A percentile compares a stretch with the other conserved stretches of the same genome.
Evolutionary conservation across 495 filamentous ascomycete genomes (phyloP).

Genomic region (Talaromyces adpressus): DNA sequence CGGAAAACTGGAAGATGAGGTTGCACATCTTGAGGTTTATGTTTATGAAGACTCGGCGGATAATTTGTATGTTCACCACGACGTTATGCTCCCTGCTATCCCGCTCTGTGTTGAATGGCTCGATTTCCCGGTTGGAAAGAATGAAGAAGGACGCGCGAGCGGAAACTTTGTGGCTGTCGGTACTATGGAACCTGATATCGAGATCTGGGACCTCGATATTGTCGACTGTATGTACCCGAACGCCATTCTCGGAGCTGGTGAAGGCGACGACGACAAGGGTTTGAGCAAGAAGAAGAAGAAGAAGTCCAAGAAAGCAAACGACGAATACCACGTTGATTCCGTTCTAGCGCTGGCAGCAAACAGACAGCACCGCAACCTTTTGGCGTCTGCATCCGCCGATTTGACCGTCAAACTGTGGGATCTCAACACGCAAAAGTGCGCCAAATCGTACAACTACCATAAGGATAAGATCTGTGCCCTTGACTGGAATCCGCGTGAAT

Average conservation of each 20-base stretch:
- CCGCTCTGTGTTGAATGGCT: slow-evolving; percentile 95
- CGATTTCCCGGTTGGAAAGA: slow-evolving; percentile 74
- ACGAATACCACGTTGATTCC: slow-evolving; percentile 90
- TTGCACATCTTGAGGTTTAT: slow-evolving; percentile 93
- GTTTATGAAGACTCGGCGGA: slow-evolving; percentile 92
- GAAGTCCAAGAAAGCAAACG: slow-evolving; percentile 77
- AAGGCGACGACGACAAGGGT: slow-evolving; percentile 38
- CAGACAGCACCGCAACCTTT: slow-evolving; percentile 82
- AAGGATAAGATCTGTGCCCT: slow-evolving; percentile 95
- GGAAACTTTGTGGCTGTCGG: slow-evolving; percentile 93
- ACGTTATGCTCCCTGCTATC: slow-evolving; percentile 98
- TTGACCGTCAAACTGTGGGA: slow-evolving; percentile 98
- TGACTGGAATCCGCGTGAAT: slow-evolving; percentile 82
- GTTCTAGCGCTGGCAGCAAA: slow-evolving; percentile 87
- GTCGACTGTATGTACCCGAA: slow-evolving; percentile 97
- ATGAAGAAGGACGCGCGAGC: slow-evolving; percentile 40
- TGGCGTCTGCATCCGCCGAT: slow-evolving; percentile 95
- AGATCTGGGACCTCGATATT: slow-evolving; percentile 94
- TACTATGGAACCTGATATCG: slow-evolving; percentile 97
- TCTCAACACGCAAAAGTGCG: slow-evolving; percentile 80
- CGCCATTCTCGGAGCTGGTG: slow-evolving; percentile 85
- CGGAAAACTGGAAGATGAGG: slow-evolving; percentile 92
- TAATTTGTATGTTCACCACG: slow-evolving; percentile 98
- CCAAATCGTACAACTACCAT: slow-evolving; percentile 85
- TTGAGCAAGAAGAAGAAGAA: slow-evolving; percentile 58